Base-by-base conservation (phyloP, 352 stramenopile genomes). In the Phytophthora pistaciae region DNA sequence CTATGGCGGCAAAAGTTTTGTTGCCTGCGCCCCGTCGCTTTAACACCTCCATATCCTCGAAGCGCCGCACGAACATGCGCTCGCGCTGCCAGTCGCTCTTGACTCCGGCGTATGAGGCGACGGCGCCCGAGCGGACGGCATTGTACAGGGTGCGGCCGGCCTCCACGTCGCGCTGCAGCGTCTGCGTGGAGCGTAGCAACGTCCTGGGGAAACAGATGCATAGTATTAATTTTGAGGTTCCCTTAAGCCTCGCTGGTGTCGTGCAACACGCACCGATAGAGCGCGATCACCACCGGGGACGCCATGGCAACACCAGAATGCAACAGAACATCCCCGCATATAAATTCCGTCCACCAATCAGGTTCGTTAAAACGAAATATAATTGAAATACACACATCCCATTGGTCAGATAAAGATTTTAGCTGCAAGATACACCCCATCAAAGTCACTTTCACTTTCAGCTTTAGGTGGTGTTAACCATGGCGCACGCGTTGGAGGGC, bases 21-120 rank as follows among this genome's bases (percentile, higher is more conserved):
- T 64, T 33, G 14, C 38, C n/a, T 56, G 76, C 70, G 3, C 58
- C 65, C 61, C 68, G 80, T 38, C 49, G 63, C 49, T 77, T 74
- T 14, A 88, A 44, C 23, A 81, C 73, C 54, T 78, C 65, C 50
- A 88, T 78, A 58, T 91, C 85, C 10, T 82, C 68, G 3, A 95
- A 70, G 1, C 84, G 82, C 29, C 66, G 74, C 18, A 84, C 75
- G 31, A 92, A 92, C 50, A 74, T 61, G 14, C 84, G 85, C 64
- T 95, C 86, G 21, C 85, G 86, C 66, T 91, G 84, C 89, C 86
- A 95, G 70, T 95, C 86, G 56, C 70, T 68, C 58, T 88, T 90
- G 31, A 91, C 75, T 33, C 78, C 85, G 9, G 85, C 63, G 52
- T 95, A 95, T 40, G 87, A 88, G 31, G 87, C 60, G 29, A 91